Conservation (phyloP, 345 rosid species). For the Iberis pinnata region DNA sequence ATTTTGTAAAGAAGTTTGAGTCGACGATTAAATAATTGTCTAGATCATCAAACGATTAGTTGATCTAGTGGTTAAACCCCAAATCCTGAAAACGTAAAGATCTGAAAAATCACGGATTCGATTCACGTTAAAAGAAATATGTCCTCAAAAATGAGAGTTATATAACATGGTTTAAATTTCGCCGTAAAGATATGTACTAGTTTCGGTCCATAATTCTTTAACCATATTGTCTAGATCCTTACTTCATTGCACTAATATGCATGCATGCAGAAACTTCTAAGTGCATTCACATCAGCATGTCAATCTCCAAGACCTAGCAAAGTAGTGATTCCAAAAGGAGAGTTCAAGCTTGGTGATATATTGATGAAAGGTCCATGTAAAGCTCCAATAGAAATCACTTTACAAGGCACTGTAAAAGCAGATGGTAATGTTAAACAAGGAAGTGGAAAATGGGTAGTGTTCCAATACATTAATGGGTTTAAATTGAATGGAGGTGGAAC, state of each 20-base stretch:
- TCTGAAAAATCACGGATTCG: no score
- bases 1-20: no score
- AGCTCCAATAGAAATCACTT: slow-evolving; percentile 23
- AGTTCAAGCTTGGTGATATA: slow-evolving; percentile 25
- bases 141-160: no score
- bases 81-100: no score
- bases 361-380: slow-evolving; percentile 29
- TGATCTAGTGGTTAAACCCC: no score
- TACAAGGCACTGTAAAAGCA: slow-evolving; percentile 27
- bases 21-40: no score
- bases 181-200: no score
- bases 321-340: slow-evolving; percentile 30
- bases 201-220: no score
- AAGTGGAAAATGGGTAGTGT: slow-evolving; percentile 23
- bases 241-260: neutral
- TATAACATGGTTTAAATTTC: no score
- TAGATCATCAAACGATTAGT: no score
- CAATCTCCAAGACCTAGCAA: slow-evolving; percentile 14
- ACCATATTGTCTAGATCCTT: no score
- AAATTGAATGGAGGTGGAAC: slow-evolving; percentile 28
- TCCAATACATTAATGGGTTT: slow-evolving; percentile 19
- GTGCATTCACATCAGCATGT: slow-evolving; percentile 29
- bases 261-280: slow-evolving; percentile 21
- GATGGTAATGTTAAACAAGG: neutral
- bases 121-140: no score